Conservation (phyloP, 208 protist species). For the Phytomonas francai region DNA sequence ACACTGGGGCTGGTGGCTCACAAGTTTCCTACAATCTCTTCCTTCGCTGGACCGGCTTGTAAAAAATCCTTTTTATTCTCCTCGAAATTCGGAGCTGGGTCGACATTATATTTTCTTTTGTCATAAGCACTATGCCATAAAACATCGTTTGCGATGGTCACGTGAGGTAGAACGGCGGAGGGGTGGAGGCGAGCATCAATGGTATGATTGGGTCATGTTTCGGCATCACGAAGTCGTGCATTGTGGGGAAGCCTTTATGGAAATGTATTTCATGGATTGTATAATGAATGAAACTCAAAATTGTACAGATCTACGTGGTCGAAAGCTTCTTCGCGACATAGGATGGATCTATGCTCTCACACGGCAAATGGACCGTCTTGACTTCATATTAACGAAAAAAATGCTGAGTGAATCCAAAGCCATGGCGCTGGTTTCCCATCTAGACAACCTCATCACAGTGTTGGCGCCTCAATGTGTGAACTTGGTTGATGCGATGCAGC, state of each 20-base stretch:
- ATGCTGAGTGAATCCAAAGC: slow-evolving; percentile 68
- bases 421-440: slow-evolving; percentile 43
- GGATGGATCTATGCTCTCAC: slow-evolving; percentile 81
- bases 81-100: slow-evolving; percentile 77
- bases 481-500: slow-evolving; percentile 73
- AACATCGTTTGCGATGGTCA: slow-evolving; percentile 64
- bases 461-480: slow-evolving; percentile 82
- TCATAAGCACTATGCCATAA: slow-evolving; percentile 80
- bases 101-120: slow-evolving; percentile 85
- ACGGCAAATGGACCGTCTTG: slow-evolving; percentile 68
- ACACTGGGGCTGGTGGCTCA: slow-evolving; percentile 88
- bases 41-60: slow-evolving; percentile 66
- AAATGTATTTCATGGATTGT: slow-evolving; percentile 64
- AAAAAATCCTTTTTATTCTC: slow-evolving; percentile 85
- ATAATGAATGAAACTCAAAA: slow-evolving; percentile 77
- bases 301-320: slow-evolving; percentile 67
- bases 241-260: slow-evolving; percentile 88
- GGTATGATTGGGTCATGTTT: slow-evolving; percentile 88
- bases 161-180: slow-evolving; percentile 76
- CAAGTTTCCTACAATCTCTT: slow-evolving; percentile 53
- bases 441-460: slow-evolving; percentile 85
- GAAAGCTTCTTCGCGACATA: slow-evolving; percentile 81
- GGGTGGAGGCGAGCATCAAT: slow-evolving; percentile 78
- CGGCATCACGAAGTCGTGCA: slow-evolving; percentile 78
- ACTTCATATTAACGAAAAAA: slow-evolving; percentile 65